Evolutionary conservation across 2,329 filamentous ascomycete species (phyloP), one percentile per base, ranked within the genome.

Genomic region (Verticillium nonalfalfae): DNA sequence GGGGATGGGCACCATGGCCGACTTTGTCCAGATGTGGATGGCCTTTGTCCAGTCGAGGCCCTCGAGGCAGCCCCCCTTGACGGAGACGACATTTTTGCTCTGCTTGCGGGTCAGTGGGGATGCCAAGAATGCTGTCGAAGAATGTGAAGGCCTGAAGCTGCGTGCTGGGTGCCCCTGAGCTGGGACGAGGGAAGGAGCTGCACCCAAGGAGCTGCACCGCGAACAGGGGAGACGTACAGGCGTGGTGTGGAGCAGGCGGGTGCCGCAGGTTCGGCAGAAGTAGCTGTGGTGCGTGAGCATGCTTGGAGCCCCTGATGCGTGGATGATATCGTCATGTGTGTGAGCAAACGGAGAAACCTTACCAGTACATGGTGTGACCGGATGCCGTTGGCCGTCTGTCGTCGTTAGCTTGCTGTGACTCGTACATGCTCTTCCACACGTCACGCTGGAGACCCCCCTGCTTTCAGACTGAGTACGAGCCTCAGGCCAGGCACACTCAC

Each of bases 11-110:
- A 90, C 79, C 78, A 90, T 86, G 66, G 87, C 87, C 52, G 79
- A 81, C 67, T 85, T 85, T 21, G 85, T 87, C 83, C 85, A 90
- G 67, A 90, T 86, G 75, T 91, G 88, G 65, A 84, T 83, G 34
- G 85, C 86, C 3, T 71, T 75, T 13, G 71, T 76, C 84, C 86
- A 85, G 71, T 87, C 81, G 21, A 90, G 74, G 1, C 82, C 85
- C 6, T 86, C 81, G 56, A 91, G 78, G 68, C 87, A 88, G 50
- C 87, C 88, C 11, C 84, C 87, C 69, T 90, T 90, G 56, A 91
- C 81, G 15, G 84, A 85, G 50, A 89, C 81, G 57, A 86, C 79
- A 62, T 83, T 81, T 66, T 87, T 85, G 11, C 79, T 75, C 82
- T 83, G 62, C 14, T n/a, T 3, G 26, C 21, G 11, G 1, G 7